phyloP scores from a whole-genome alignment of 495 filamentous ascomycete species.

The Pseudoneurospora amorphoporcata region DNA sequence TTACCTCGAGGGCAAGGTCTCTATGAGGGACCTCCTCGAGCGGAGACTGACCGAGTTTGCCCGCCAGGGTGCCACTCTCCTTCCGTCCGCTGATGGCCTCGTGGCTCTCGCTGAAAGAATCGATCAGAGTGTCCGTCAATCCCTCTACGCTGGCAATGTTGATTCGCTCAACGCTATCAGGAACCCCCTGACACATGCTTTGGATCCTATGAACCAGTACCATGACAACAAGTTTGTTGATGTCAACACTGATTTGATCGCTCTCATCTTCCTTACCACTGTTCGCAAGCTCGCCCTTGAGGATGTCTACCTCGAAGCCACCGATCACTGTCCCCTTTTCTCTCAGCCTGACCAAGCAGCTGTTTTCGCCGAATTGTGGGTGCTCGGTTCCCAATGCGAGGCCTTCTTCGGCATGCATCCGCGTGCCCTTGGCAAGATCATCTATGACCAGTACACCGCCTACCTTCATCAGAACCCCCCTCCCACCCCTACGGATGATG shows the following conservation, averaged over 20 bases:
- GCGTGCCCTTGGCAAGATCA: conserved; percentile 13
- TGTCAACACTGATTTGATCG: conserved; percentile 13
- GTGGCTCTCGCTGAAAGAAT: not conserved
- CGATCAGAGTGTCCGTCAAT: conserved; percentile 1
- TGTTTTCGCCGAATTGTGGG: conserved; percentile 21
- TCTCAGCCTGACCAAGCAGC: conserved; percentile 20
- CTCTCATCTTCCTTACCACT: conserved; percentile 14
- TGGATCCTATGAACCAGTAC: conserved; percentile 3
- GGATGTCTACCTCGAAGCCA: conserved; percentile 18
- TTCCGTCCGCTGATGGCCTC: conserved; percentile 3
- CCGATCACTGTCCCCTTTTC: conserved; percentile 20
- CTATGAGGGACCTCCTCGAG: conserved; percentile 7
- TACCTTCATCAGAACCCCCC: conserved; percentile 12
- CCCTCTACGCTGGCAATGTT: conserved; percentile 7
- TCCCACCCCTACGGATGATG: not conserved
- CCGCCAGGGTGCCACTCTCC: not conserved
- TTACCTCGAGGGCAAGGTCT: conserved; percentile 6
- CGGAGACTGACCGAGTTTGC: conserved; percentile 5
- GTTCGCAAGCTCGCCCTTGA: conserved; percentile 15
- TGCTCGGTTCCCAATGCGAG: conserved; percentile 21
- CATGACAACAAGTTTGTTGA: conserved; percentile 11
- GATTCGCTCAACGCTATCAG: conserved; percentile 4
- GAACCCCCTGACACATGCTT: conserved; percentile 5
- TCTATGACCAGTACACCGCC: conserved; percentile 9
- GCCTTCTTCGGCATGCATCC: conserved; percentile 17